Base-by-base conservation (phyloP, 2,329 filamentous ascomycete species). In the Monosporascus sp. region DNA sequence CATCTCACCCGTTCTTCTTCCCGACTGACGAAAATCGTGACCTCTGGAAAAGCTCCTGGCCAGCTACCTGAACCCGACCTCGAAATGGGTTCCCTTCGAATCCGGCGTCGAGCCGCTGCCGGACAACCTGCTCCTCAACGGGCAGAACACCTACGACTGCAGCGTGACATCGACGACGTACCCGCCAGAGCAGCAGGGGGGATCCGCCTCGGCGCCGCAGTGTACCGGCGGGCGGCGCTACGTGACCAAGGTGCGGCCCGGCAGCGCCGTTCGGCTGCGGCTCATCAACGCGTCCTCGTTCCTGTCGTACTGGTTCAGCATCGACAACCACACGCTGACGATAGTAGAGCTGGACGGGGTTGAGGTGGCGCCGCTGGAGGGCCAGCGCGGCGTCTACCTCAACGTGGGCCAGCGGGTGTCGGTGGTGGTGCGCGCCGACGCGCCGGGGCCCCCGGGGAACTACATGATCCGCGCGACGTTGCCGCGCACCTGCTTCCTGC, bases 341-440 rank as follows among this genome's bases (percentile, higher is more conserved):
- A 66, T 74, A 27, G 63, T 74, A 39, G 72, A 74, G 59, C 65
- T 74, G 2, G 72, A 74, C 60, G 71, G 72, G 17, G 60, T 70
- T 15, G 70, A 74, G 52, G 63, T 73, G 38, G 60, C 65, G 24
- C 70, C 71, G 17, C 59, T 71, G 14, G 5, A 54, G 3, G 62
- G 62, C 1, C 57, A 60, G 8, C 61, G 64, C 17, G 70, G 71
- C 47, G 65, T 74, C 3, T 72, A 71, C 39, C 54, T 74, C 43
- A 71, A 72, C 49, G 62, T 72, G 0, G 72, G 70, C 1, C 72
- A 75, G 59, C 66, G 72, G 5, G 71, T 64, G 41, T 70, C 66
- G 6, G 67, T 73, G 6, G 50, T 73, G n/a, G 37, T 74, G 17
- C 57, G 51, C 14, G 65, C 71, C 9, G 60, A 69, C 57, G 66